These are phyloP conservation scores for Aspergillus piperis DNA, from an alignment of 2,329 filamentous ascomycete species.

Conservation along the genomic window DNA sequence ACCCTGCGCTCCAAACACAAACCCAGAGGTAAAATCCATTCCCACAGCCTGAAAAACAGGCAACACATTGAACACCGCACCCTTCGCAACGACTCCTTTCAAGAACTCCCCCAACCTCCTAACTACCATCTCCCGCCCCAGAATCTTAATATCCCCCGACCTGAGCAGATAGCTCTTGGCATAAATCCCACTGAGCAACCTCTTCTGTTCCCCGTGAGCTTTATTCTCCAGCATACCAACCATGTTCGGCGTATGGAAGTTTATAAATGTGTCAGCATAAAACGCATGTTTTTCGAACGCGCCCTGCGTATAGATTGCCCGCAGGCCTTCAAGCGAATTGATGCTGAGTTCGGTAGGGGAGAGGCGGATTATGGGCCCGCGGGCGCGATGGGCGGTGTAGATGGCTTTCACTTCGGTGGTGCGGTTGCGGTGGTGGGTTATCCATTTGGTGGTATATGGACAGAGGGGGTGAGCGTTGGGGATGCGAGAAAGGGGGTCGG, in stretches of 20 bases:
- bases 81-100: neutral
- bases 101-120: conserved; percentile 47
- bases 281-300: conserved; percentile 69
- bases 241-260: conserved; percentile 64
- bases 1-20: conserved; percentile 65
- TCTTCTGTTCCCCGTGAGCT: conserved; percentile 66
- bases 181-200: conserved; percentile 73
- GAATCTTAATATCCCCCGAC: conserved; percentile 58
- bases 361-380: conserved; percentile 62
- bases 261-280: conserved; percentile 66
- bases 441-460: conserved; percentile 63
- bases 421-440: conserved; percentile 57
- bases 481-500: conserved; percentile 30
- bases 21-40: conserved; percentile 72
- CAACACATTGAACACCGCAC: conserved; percentile 51
- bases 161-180: conserved; percentile 69
- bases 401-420: conserved; percentile 61
- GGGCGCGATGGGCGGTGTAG: conserved; percentile 54
- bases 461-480: conserved; percentile 57
- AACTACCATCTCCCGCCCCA: conserved; percentile 58
- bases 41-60: conserved; percentile 64
- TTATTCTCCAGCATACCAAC: conserved; percentile 63
- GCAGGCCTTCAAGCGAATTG: conserved; percentile 59
- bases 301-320: conserved; percentile 62
- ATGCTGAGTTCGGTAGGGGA: conserved; percentile 66